These are phyloP conservation scores for Nemophila menziesii DNA, from an alignment of 257 asterid genomes.

Conservation along the genomic window DNA sequence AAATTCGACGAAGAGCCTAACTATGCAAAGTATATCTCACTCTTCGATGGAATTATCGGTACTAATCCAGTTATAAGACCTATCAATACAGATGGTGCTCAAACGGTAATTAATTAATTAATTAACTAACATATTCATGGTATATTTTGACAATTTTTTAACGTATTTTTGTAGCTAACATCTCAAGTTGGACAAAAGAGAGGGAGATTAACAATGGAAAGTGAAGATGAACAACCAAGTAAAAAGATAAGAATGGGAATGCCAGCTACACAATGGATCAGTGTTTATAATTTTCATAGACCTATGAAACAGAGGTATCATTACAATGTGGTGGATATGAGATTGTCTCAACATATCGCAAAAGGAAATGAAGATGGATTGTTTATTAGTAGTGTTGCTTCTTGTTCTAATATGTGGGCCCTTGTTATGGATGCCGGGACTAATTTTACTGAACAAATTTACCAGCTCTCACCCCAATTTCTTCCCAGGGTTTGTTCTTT, in stretches of 20 bases:
- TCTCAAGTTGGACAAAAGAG: conserved; percentile 15
- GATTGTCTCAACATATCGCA: neutral
- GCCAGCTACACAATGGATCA: conserved; percentile 12
- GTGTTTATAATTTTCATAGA: conserved; percentile 10
- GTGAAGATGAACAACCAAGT: conserved; percentile 14
- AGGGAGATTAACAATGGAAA: conserved; percentile 9
- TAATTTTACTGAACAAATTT: conserved; percentile 37
- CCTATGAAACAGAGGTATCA: conserved; percentile 16
- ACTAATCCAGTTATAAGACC: conserved; percentile 15
- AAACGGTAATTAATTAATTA: conserved; percentile 10
- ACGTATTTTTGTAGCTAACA: too few species aligned
- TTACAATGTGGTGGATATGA: conserved; percentile 2
- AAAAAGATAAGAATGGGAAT: conserved; percentile 14
- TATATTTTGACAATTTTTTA: too few species aligned
- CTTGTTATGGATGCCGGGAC: conserved; percentile 15
- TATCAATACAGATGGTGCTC: conserved; percentile 16
- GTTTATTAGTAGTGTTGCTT: neutral
- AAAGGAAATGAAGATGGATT: conserved; percentile 5
- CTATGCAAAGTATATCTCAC: conserved; percentile 10
- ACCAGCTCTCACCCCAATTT: conserved; percentile 38
- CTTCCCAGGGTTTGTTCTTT: conserved; percentile 34
- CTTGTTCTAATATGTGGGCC: conserved; percentile 4
- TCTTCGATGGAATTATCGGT: conserved; percentile 13
- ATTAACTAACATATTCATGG: too few species aligned
- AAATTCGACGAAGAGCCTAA: conserved; percentile 18